Evolutionary conservation across 2,329 filamentous ascomycete species (phyloP).

Genomic region (Stagonosporopsis cucurbitacearum): DNA sequence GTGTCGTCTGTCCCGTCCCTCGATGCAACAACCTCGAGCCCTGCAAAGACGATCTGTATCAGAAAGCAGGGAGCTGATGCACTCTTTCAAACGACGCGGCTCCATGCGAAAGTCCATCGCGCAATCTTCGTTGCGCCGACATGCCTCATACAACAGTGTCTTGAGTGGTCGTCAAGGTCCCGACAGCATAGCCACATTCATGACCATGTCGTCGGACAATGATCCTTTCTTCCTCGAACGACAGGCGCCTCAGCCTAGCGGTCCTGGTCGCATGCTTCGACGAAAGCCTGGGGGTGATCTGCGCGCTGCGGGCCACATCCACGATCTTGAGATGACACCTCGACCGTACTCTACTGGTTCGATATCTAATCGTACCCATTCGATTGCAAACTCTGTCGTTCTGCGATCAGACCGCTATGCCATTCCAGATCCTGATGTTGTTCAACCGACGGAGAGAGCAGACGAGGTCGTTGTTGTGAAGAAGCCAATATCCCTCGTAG

Average conservation of each 20-base stretch:
- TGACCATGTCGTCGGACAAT: constrained; percentile 51
- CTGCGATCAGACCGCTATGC: constrained; percentile 41
- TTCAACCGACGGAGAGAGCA: constrained; percentile 15
- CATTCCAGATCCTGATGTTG: constrained; percentile 22
- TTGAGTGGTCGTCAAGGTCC: constrained; percentile 59
- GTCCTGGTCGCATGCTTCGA: constrained; percentile 50
- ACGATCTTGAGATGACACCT: constrained; percentile 52
- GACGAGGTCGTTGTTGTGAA: constrained; percentile 23
- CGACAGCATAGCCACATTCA: constrained; percentile 65
- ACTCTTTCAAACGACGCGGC: constrained; percentile 44
- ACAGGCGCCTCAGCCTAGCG: constrained; percentile 29
- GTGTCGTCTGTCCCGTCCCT: constrained; percentile 27
- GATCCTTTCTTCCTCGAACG: constrained; percentile 50
- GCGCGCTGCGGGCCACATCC: constrained; percentile 54
- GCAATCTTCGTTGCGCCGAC: constrained; percentile 58
- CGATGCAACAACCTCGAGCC: constrained; percentile 26
- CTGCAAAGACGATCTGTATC: constrained; percentile 39
- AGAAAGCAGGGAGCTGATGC: constrained; percentile 41
- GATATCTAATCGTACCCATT: constrained; percentile 53
- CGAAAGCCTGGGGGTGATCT: constrained; percentile 58
- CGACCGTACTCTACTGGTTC: constrained; percentile 58
- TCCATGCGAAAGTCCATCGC: constrained; percentile 38
- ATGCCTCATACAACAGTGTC: constrained; percentile 67
- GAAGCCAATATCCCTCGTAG: constrained; percentile 52
- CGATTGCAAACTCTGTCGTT: constrained; percentile 48